Percentiles rank a stretch among this genome's conserved stretches.
These are phyloP conservation scores for Mycosphaerella arachidis DNA, from an alignment of 2,329 filamentous ascomycete species.

Conservation along the genomic window DNA sequence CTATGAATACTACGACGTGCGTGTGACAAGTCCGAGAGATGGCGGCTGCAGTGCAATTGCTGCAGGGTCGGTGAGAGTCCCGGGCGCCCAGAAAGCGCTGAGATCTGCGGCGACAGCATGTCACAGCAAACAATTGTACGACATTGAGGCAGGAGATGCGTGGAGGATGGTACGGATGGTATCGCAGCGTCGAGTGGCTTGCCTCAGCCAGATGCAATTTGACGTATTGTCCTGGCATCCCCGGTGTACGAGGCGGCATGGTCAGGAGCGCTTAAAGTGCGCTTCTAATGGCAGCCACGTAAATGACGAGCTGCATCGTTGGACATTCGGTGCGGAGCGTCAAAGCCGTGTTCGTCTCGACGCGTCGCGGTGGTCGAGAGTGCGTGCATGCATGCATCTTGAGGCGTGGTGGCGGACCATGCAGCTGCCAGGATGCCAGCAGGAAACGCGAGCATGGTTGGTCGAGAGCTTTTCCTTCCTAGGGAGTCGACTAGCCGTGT, in stretches of 20 bases:
- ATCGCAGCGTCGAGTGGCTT: constrained; percentile 14
- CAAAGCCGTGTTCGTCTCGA: constrained; percentile 4
- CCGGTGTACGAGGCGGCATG: constrained; percentile 3
- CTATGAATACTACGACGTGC: constrained; percentile 8
- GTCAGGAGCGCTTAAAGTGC: constrained; percentile 12
- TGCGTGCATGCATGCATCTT: background rate
- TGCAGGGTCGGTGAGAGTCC: constrained; percentile 12
- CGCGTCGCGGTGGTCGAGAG: constrained; percentile 1
- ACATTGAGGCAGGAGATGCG: constrained; percentile 5
- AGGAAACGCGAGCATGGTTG: constrained; percentile 12
- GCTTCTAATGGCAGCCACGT: constrained; percentile 9
- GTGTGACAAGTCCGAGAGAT: constrained; percentile 11
- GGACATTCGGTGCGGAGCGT: background rate
- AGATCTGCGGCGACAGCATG: constrained; percentile 20
- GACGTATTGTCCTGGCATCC: constrained; percentile 6
- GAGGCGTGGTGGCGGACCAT: background rate
- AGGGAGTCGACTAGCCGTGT: constrained; percentile 11
- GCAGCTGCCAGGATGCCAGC: constrained; percentile 12
- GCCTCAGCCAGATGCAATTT: constrained; percentile 15
- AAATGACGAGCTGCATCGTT: constrained; percentile 10
- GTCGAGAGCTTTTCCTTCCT: constrained; percentile 10
- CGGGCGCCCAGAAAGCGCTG: constrained; percentile 10
- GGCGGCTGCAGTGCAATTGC: constrained; percentile 17
- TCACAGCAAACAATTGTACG: constrained; percentile 23
- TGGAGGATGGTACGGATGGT: constrained; percentile 10